Evolutionary conservation across 805 yeast genomes (phyloP).

Genomic region (Brettanomyces naardenensis): DNA sequence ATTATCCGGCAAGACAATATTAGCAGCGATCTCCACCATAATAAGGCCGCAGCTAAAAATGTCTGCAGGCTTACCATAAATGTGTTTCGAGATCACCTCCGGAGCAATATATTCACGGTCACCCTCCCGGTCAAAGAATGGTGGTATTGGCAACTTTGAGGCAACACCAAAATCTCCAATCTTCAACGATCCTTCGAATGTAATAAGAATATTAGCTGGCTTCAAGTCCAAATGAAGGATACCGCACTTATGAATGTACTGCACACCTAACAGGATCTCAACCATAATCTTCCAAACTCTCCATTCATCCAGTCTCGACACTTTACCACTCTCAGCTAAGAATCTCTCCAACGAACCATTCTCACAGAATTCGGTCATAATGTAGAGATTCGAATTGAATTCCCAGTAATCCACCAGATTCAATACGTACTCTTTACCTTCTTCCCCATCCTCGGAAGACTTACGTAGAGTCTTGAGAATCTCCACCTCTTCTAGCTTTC

Average conservation of each 20-base stretch:
- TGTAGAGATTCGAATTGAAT: slow-evolving; percentile 62
- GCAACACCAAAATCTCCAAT: slow-evolving; percentile 98
- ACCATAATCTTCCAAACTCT: slow-evolving; percentile 94
- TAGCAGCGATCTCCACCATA: slow-evolving; percentile 93
- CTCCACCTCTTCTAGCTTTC: slow-evolving; percentile 70
- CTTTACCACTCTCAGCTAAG: slow-evolving; percentile 65
- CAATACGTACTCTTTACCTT: slow-evolving; percentile 56
- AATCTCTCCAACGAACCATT: slow-evolving; percentile 82
- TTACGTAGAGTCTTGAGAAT: slow-evolving; percentile 41
- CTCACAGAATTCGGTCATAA: slow-evolving; percentile 93
- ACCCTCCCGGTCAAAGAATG: slow-evolving; percentile 85
- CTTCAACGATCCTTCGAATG: slow-evolving; percentile 90
- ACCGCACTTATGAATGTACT: slow-evolving; percentile 68
- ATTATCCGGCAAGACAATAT: slow-evolving; percentile 88
- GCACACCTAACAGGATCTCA: slow-evolving; percentile 73
- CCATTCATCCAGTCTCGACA: slow-evolving; percentile 86
- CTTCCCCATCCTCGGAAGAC: slow-evolving; percentile 12
- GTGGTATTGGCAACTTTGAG: slow-evolving; percentile 64
- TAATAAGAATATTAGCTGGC: slow-evolving; percentile 90
- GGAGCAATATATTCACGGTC: slow-evolving; percentile 98
- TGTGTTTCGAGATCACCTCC: slow-evolving; percentile 75
- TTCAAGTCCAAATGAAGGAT: slow-evolving; percentile 85
- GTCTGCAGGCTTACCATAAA: slow-evolving; percentile 88
- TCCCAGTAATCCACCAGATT: slow-evolving; percentile 85
- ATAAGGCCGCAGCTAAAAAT: slow-evolving; percentile 90